Percentiles rank a stretch among this genome's conserved stretches.
phyloP scores from a whole-genome alignment of 1,139 yeast species.

The Insectozyma bohioensis region DNA sequence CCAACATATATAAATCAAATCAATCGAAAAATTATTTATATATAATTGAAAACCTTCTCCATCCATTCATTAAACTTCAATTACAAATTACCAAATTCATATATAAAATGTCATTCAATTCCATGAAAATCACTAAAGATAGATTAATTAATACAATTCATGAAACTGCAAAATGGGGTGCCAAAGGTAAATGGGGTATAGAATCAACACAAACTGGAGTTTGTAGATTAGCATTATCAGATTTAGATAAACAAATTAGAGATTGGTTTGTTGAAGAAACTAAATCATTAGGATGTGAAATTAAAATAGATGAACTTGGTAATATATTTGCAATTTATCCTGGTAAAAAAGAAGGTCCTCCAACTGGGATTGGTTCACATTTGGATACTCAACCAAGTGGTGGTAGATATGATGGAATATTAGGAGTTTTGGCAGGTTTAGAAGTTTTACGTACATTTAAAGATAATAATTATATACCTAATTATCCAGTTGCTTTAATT shows the following conservation, averaged over 20 bases:
- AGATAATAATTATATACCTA: conserved; percentile 56
- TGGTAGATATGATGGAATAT: conserved; percentile 71
- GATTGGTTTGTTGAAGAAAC: conserved; percentile 66
- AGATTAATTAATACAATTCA: conserved; percentile 49
- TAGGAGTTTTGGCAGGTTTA: conserved; percentile 66
- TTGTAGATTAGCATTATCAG: conserved; percentile 59
- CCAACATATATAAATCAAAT: no score
- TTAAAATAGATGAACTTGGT: conserved; percentile 62
- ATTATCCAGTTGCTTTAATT: conserved; percentile 63
- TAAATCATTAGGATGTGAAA: conserved; percentile 52
- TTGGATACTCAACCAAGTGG: conserved; percentile 81
- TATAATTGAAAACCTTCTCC: no score
- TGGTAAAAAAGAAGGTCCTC: conserved; percentile 50
- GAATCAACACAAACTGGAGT: conserved; percentile 58
- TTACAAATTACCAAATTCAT: no score
- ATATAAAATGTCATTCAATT: no score
- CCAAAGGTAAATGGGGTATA: conserved; percentile 63
- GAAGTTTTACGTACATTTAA: conserved; percentile 66
- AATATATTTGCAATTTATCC: conserved; percentile 66
- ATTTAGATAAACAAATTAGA: conserved; percentile 62
- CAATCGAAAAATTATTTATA: no score
- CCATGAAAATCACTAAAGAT: conserved; percentile 14
- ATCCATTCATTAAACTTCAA: no score
- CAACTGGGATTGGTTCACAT: conserved; percentile 74
- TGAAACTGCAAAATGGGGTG: conserved; percentile 62